Percentiles rank a stretch among this genome's conserved stretches.
Evolutionary conservation across 306 rosid genomes (phyloP).

Genomic region (Gastrolobium villosum): DNA sequence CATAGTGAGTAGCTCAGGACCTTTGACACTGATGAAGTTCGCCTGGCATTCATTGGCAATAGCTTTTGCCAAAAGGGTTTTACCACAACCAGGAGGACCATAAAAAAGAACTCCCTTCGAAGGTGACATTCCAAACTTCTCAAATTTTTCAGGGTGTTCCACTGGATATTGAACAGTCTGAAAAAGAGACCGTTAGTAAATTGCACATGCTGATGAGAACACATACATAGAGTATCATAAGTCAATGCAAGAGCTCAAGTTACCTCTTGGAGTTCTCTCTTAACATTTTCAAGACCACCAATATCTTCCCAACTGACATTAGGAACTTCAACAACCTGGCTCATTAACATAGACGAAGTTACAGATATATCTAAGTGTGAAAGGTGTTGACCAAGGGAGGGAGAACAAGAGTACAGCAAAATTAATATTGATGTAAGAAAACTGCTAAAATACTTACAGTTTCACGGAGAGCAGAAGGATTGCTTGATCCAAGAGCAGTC

Average conservation of each 20-base stretch:
- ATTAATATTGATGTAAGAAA: neutral
- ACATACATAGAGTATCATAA: neutral
- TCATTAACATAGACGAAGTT: slow-evolving; percentile 42
- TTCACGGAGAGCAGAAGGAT: slow-evolving; percentile 97
- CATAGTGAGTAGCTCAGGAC: slow-evolving; percentile 98
- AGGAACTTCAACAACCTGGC: slow-evolving; percentile 97
- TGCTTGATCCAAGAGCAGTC: slow-evolving; percentile 97
- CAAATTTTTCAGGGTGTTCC: slow-evolving; percentile 98
- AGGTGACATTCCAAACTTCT: slow-evolving; percentile 98
- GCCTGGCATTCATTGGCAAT: slow-evolving; percentile 99
- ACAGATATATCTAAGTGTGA: slow-evolving; percentile 5
- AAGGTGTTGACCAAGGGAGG: neutral
- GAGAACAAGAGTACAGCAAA: slow-evolving; percentile 40
- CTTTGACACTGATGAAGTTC: slow-evolving; percentile 96
- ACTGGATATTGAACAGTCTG: slow-evolving; percentile 99
- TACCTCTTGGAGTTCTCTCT: slow-evolving; percentile 99
- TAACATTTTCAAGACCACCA: slow-evolving; percentile 98
- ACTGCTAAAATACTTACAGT: slow-evolving; percentile 65
- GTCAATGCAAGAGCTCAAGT: slow-evolving; percentile 31
- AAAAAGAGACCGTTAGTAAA: slow-evolving; percentile 40
- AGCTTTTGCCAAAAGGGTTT: slow-evolving; percentile 96
- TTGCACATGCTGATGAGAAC: slow-evolving; percentile 11
- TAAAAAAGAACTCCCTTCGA: slow-evolving; percentile 99
- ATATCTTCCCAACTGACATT: slow-evolving; percentile 94
- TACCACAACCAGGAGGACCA: slow-evolving; percentile 99